Base-by-base conservation (phyloP, 2,329 filamentous ascomycete genomes). In the Pestalotiopsis fici region DNA sequence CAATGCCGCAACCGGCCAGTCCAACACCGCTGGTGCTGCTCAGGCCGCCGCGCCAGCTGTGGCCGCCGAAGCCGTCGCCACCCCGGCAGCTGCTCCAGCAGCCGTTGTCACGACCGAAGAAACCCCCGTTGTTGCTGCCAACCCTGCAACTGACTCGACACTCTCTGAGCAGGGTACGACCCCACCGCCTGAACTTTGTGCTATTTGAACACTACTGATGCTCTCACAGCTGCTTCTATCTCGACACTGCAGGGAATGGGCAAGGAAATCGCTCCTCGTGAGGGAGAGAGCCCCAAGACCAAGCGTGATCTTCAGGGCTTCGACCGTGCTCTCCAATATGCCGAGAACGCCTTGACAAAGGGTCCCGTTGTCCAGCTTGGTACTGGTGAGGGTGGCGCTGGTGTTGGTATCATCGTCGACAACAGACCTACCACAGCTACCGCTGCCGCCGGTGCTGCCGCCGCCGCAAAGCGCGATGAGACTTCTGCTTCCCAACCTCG, bases 211-310 rank as follows among this genome's bases (percentile, higher is more conserved):
- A 25, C 5, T 9, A 68, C 64, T 65, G 54, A 21, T 37, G 25
- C 21, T 61, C 64, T 21, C 11, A 23, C 31, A 80, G 79, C 81
- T 12, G 73, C 80, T 43, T 80, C 82, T 69, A 82, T 84, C 65
- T 77, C 81, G 59, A 74, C 77, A 18, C 79, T 85, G 39, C 82
- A 84, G 70, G 83, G 83, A 35, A 80, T 85, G 77, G 83, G 83
- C 72, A 85, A 85, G 77, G 80, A 83, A 70, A 84, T 85, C 70
- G 79, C 81, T 27, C 83, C 83, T 27, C 81, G 83, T 12, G 72
- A 74, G 68, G 57, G 57, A 55, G 72, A 71, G 62, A 59, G 73
- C 21, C 71, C 73, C 43, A 71, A 72, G 64, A 71, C 70, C 57
- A 81, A 80, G 71, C 78, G 81, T 68, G 80, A 82, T 68, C 72